Evolutionary conservation across 148 eudicot genomes (phyloP).

Genomic region (Gaultheria prostrata): DNA sequence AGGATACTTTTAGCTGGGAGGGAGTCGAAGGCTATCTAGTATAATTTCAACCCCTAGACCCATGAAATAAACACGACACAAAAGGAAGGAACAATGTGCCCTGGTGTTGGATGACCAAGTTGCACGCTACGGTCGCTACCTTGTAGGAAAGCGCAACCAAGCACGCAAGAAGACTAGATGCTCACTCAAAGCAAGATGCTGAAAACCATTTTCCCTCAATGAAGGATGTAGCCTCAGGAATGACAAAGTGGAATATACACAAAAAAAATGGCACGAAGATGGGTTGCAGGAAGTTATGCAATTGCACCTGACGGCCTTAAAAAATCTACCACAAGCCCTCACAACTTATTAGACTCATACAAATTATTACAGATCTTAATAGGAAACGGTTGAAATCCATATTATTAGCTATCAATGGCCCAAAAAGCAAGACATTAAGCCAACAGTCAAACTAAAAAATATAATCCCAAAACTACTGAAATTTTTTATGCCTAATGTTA

Average conservation of each 20-base stretch:
- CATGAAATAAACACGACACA: background rate
- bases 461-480: background rate
- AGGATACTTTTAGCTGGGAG: background rate
- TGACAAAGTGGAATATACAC: background rate
- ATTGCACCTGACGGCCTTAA: background rate
- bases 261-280: background rate
- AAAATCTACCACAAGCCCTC: background rate
- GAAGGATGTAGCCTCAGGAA: background rate
- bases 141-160: background rate
- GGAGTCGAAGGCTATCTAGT: background rate
- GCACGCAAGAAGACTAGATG: background rate
- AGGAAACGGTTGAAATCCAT: background rate
- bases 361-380: background rate
- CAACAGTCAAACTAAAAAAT: background rate
- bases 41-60: background rate
- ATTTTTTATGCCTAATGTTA: constrained; percentile 19
- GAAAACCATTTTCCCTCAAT: background rate
- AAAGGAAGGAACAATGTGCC: background rate
- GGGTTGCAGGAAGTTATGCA: background rate
- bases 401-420: background rate
- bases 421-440: background rate
- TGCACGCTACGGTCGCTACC: background rate
- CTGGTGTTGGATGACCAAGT: background rate
- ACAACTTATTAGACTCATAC: background rate
- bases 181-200: background rate